Base-by-base conservation (phyloP, 2,329 filamentous ascomycete species). In the Arachnopeziza araneosa region DNA sequence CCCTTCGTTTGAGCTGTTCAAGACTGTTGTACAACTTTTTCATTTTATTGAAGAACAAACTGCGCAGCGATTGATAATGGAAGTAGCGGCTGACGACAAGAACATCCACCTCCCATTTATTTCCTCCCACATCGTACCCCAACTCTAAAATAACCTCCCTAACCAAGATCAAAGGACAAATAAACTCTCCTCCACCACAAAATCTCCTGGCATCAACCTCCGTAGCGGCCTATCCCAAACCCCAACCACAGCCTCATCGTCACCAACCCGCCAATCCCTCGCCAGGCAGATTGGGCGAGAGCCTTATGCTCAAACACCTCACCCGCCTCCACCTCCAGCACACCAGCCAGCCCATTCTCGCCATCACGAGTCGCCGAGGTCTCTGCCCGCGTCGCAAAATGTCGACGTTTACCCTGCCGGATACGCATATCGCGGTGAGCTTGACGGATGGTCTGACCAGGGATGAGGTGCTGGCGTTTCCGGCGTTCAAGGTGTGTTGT, bases 401-500 rank as follows among this genome's bases (percentile, higher is more conserved):
- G 77, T 70, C 75, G 30, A 76, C 73, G n/a, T 74, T 79, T 65
- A 74, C 66, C 0, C 70, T 79, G 22, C 70, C 75, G 22, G 67
- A 73, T 17, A 70, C 75, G 26, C 65, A 72, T 58, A 53, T 82
- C 56, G 71, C 74, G 2, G 74, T 83, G 56, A 75, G 69, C 10
- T 72, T 83, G 0, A 76, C 78, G 0, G 68, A 75, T 0, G 78
- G 75, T 2, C 73, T 83, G 22, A 71, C 77, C 0, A 69, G 78
- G 58, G 71, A 79, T 0, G 74, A 80, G 57, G 71, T 84, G 1
- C 69, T 75, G 12, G 66, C 66, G 6, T 84, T 83, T 65, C 74
- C 73, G 7, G 80, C 82, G 0, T 83, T 84, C 66, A 79, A 75
- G 17, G 81, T 81, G 69, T 65, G 71, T 23, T 22, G 4, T 14